Conservation (phyloP, 176 grass and related monocot genomes). For the Carex littledalei region DNA sequence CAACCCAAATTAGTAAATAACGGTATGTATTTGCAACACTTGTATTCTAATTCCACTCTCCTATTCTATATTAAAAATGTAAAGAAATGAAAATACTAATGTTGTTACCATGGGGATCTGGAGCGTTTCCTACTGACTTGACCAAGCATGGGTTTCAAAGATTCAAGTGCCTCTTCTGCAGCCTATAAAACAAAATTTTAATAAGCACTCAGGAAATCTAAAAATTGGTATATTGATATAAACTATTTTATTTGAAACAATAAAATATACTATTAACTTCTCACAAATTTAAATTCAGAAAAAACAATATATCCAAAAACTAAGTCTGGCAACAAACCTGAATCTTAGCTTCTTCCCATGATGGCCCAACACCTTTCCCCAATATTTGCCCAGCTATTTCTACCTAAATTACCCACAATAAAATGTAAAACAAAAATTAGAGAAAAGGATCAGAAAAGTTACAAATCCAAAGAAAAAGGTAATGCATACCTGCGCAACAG, state of each 20-base stretch:
- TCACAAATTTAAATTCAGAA: slow-evolving; percentile 12
- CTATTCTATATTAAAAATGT: background rate
- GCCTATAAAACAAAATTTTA: slow-evolving; percentile 34
- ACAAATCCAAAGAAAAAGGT: slow-evolving; percentile 11
- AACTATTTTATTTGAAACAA: slow-evolving; percentile 16
- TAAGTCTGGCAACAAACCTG: slow-evolving; percentile 38
- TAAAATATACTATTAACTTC: slow-evolving; percentile 12
- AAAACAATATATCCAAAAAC: background rate
- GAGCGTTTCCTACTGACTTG: slow-evolving; percentile 45
- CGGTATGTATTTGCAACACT: background rate
- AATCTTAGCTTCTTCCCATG: slow-evolving; percentile 81
- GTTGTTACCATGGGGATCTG: slow-evolving; percentile 58
- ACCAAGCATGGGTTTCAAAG: slow-evolving; percentile 59
- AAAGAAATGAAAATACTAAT: background rate
- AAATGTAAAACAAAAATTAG: slow-evolving; percentile 20
- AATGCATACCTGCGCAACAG: slow-evolving; percentile 54
- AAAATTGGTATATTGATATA: slow-evolving; percentile 2
- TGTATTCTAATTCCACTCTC: background rate
- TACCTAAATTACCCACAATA: slow-evolving; percentile 45
- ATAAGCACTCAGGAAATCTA: background rate
- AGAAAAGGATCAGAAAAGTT: background rate
- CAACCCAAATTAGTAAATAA: background rate
- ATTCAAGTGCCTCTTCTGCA: slow-evolving; percentile 61
- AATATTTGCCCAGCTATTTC: slow-evolving; percentile 57
- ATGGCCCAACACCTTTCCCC: slow-evolving; percentile 49